These are phyloP conservation scores for Fusarium bactridioides DNA, from an alignment of 2,329 filamentous ascomycete species.

Conservation along the genomic window DNA sequence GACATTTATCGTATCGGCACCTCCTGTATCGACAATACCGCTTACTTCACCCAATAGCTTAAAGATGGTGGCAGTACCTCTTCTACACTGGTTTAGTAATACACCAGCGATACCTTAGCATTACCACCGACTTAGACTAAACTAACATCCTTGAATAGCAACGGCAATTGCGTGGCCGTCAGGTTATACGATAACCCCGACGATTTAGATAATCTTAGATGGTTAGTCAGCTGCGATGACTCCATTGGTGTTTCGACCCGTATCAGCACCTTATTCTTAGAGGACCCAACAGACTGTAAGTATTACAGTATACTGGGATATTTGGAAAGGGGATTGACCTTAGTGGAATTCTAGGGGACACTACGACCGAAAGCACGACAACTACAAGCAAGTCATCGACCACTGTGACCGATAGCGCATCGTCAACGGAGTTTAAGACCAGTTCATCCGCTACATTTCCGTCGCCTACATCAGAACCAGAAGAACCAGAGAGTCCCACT, in stretches of 20 bases:
- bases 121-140: too few species aligned
- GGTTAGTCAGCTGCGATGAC: neutral
- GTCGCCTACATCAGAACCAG: neutral
- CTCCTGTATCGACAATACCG: neutral
- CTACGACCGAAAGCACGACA: neutral
- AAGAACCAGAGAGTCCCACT: neutral
- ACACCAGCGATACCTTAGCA: too few species aligned
- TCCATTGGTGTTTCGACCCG: neutral
- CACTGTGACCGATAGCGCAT: neutral
- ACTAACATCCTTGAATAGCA: neutral
- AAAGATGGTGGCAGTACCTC: too few species aligned
- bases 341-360: neutral
- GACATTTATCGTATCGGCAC: neutral
- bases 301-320: accelerated
- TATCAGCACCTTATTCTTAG: neutral
- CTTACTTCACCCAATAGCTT: neutral
- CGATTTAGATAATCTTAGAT: accelerated
- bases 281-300: accelerated
- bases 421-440: accelerated
- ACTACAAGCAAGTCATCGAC: neutral
- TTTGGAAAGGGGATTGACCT: accelerated
- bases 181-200: neutral
- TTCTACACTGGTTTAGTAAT: too few species aligned
- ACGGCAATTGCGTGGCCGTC: neutral
- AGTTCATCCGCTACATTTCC: neutral